These are phyloP conservation scores for Microthlaspi erraticum DNA, from an alignment of 345 rosid genomes.

Conservation along the genomic window DNA sequence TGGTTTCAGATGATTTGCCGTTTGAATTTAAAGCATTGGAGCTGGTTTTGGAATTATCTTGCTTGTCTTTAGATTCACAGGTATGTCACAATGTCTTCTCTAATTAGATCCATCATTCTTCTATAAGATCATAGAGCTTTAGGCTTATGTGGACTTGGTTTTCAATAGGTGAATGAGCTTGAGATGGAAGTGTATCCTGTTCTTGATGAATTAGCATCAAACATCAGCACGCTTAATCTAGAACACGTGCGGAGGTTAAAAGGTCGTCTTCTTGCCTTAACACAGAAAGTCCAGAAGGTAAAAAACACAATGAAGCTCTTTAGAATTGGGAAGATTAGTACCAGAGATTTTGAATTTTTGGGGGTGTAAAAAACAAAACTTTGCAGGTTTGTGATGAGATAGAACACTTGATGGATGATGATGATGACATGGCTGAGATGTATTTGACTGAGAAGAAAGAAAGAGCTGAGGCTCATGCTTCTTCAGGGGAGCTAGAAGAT, in stretches of 20 bases:
- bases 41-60: conserved; percentile 86
- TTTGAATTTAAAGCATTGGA: conserved; percentile 95
- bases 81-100: conserved; percentile 47
- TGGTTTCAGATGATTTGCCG: conserved; percentile 85
- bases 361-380: conserved; percentile 29
- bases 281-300: conserved; percentile 97
- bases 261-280: conserved; percentile 88
- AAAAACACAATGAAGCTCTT: conserved; percentile 12
- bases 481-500: conserved; percentile 50
- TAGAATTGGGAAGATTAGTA: background rate
- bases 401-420: conserved; percentile 98
- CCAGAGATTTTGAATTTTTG: conserved; percentile 3
- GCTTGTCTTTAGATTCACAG: conserved; percentile 91
- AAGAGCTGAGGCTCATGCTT: conserved; percentile 66
- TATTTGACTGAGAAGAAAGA: conserved; percentile 90
- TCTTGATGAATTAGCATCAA: conserved; percentile 84
- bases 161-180: conserved; percentile 79
- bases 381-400: conserved; percentile 89
- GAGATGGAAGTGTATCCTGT: conserved; percentile 88
- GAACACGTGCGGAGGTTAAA: conserved; percentile 90
- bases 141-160: conserved; percentile 18
- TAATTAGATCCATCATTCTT: background rate
- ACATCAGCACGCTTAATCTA: conserved; percentile 82
- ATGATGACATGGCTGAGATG: conserved; percentile 99
- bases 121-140: conserved; percentile 8